phyloP scores from a whole-genome alignment of 352 stramenopile genomes.

The Phytophthora pisi region DNA sequence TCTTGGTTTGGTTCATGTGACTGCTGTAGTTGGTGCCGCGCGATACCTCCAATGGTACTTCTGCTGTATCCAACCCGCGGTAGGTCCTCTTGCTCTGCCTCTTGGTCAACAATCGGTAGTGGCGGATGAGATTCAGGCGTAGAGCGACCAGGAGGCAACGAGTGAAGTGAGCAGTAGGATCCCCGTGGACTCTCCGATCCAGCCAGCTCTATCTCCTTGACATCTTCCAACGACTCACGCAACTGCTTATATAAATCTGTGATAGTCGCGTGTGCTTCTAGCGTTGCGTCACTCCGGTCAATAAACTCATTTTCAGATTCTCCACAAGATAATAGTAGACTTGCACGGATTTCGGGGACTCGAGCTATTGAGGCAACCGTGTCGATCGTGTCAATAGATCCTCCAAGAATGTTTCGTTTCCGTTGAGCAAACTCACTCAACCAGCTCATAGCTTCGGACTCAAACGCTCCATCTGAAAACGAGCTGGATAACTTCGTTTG shows the following conservation, averaged over 20 bases:
- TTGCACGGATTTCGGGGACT: not conserved
- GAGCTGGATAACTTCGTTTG: not conserved
- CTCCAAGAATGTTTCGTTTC: slow-evolving; percentile 67
- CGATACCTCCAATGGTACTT: slow-evolving; percentile 6
- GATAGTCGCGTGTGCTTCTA: slow-evolving; percentile 7
- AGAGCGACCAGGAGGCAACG: slow-evolving; percentile 3
- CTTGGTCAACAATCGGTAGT: slow-evolving; percentile 26
- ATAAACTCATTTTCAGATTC: slow-evolving; percentile 1
- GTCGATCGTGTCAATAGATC: slow-evolving; percentile 31
- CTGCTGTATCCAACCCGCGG: slow-evolving; percentile 14
- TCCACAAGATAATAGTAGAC: not conserved
- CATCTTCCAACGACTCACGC: slow-evolving; percentile 30
- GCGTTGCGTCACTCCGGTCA: slow-evolving; percentile 9
- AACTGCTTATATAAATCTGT: slow-evolving; percentile 35
- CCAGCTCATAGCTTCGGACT: slow-evolving; percentile 66
- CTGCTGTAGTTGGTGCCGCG: slow-evolving; percentile 10
- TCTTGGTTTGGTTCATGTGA: slow-evolving; percentile 7
- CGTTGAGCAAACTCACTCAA: slow-evolving; percentile 66
- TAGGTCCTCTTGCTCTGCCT: slow-evolving; percentile 2
- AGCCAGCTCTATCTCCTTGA: slow-evolving; percentile 20
- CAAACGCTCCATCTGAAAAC: not conserved
- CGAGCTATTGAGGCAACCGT: slow-evolving; percentile 2
- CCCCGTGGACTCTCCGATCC: slow-evolving; percentile 5
- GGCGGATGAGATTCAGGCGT: not conserved
- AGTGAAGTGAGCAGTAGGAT: slow-evolving; percentile 19